Conservation (phyloP, 441 rosid genomes). For the Adansonia grandidieri region DNA sequence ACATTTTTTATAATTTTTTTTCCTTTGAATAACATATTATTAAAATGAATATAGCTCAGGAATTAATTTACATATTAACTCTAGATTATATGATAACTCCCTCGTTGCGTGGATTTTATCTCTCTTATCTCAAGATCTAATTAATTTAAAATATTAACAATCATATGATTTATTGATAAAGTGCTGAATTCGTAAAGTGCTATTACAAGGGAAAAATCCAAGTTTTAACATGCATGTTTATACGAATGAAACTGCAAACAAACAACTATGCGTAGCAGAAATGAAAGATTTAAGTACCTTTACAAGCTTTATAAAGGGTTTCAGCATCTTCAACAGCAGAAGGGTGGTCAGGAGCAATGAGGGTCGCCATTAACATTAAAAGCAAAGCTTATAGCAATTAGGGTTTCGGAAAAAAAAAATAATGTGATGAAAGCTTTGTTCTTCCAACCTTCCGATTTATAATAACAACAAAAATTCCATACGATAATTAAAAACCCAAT, state of each 20-base stretch:
- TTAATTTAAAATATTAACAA: neutral
- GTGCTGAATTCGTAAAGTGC: neutral
- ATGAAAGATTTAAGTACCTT: conserved; percentile 34
- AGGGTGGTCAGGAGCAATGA: conserved; percentile 36
- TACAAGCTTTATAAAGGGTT: conserved; percentile 44
- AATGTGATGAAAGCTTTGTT: neutral
- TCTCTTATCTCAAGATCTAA: too few relatives aligned
- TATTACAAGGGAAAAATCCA: neutral
- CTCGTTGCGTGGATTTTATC: too few relatives aligned
- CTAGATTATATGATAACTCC: too few relatives aligned
- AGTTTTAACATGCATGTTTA: neutral
- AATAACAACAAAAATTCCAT: neutral
- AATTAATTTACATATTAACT: too few relatives aligned
- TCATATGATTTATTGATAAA: neutral
- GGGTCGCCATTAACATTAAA: conserved; percentile 42
- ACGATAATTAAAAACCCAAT: neutral
- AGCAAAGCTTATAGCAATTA: neutral
- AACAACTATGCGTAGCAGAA: neutral
- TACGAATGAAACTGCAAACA: neutral
- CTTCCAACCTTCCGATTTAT: conserved; percentile 9
- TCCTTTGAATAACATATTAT: too few relatives aligned
- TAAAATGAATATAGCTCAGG: too few relatives aligned
- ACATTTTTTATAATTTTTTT: too few relatives aligned
- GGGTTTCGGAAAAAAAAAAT: neutral
- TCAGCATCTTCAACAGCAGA: conserved; percentile 50